These are phyloP conservation scores for Penicillium janthinellum DNA, from an alignment of 2,329 filamentous ascomycete genomes.

Conservation along the genomic window DNA sequence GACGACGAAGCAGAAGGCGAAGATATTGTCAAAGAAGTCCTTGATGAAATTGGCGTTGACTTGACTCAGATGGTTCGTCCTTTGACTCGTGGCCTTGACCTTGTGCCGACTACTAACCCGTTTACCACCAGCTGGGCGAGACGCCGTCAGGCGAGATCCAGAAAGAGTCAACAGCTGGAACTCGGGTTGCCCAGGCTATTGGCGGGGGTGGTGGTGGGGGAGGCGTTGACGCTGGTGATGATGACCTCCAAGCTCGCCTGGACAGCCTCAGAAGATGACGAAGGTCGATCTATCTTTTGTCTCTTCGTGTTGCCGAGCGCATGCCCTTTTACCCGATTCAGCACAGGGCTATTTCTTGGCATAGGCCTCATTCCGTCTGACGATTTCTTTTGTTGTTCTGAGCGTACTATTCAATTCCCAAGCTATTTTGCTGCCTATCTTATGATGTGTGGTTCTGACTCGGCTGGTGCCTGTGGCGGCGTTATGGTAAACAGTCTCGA, in stretches of 20 bases:
- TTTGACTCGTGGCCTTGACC: neutral
- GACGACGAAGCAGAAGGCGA: conserved; percentile 89
- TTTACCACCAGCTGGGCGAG: conserved; percentile 72
- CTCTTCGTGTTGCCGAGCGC: conserved; percentile 1
- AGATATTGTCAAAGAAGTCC: conserved; percentile 92
- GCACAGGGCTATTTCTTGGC: neutral
- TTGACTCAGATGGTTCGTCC: conserved; percentile 79
- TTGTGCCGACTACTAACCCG: conserved; percentile 22
- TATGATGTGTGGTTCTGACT: neutral
- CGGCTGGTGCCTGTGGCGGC: neutral
- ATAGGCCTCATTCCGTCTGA: conserved; percentile 5
- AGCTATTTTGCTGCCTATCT: conserved; percentile 2
- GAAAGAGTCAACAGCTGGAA: conserved; percentile 70
- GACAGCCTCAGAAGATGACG: conserved; percentile 72
- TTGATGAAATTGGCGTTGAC: conserved; percentile 96
- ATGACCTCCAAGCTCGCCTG: conserved; percentile 89
- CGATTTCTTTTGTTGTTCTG: conserved; percentile 3
- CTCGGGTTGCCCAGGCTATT: conserved; percentile 82
- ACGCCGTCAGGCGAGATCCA: conserved; percentile 85
- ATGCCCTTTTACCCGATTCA: conserved; percentile 2
- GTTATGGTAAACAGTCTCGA: neutral
- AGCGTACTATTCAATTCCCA: conserved; percentile 5
- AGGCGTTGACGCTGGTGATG: conserved; percentile 64
- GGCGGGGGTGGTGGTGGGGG: conserved; percentile 54
- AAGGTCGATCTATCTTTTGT: neutral